phyloP scores from a whole-genome alignment of 164 flowering plant species.

The Vitis vinifera region DNA sequence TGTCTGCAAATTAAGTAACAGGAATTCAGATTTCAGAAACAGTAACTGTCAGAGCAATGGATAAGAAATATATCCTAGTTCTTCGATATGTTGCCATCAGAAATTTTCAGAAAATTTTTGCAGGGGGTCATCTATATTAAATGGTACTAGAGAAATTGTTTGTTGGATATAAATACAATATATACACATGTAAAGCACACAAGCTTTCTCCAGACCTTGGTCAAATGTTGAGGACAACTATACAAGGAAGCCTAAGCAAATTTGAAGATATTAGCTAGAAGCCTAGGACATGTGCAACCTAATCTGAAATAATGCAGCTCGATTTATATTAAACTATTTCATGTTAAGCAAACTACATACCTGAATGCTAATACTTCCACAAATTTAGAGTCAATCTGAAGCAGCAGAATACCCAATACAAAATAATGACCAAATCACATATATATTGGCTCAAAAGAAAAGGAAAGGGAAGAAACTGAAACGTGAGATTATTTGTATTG shows the following conservation, averaged over 20 bases:
- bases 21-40: background rate
- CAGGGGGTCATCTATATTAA: background rate
- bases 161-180: too few relatives aligned
- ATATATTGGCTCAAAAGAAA: background rate
- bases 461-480: too few relatives aligned
- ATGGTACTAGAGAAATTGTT: too few relatives aligned
- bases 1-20: constrained; percentile 29
- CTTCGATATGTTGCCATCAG: background rate
- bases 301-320: background rate
- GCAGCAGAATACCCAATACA: background rate
- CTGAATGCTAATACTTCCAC: constrained; percentile 56
- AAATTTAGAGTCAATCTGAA: constrained; percentile 55
- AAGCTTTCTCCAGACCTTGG: background rate
- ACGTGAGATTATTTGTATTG: background rate
- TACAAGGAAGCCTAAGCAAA: background rate
- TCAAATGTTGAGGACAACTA: background rate
- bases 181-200: background rate
- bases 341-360: constrained; percentile 17
- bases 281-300: background rate
- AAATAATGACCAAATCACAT: background rate
- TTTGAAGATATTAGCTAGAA: background rate
- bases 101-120: background rate
- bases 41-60: background rate
- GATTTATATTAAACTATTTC: background rate
- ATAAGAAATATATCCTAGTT: background rate